These are phyloP conservation scores for Plasmodium vivax DNA, from an alignment of 169 alveolate genomes.

Conservation along the genomic window DNA sequence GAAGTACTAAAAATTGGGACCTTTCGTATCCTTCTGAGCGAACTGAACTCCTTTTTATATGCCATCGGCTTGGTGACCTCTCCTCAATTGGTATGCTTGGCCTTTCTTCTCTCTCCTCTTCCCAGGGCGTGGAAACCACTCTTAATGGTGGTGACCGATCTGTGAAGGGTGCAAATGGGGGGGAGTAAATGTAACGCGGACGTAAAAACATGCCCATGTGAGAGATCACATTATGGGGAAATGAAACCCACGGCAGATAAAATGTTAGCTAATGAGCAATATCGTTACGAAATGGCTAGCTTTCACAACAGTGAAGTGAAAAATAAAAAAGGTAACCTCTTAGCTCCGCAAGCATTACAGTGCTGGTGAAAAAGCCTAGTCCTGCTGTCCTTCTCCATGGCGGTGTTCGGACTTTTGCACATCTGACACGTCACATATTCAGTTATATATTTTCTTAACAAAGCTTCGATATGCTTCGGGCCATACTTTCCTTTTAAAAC, in stretches of 20 bases:
- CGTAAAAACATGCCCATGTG: background rate
- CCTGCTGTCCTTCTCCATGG: constrained; percentile 91
- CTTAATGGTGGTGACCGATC: constrained; percentile 94
- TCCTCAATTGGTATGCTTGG: constrained; percentile 83
- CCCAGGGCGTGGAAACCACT: constrained; percentile 95
- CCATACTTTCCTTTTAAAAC: constrained; percentile 94
- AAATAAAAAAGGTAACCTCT: constrained; percentile 67
- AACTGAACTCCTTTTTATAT: background rate
- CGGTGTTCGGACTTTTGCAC: constrained; percentile 94
- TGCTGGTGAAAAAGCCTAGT: constrained; percentile 92
- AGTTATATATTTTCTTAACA: constrained; percentile 92
- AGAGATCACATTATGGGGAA: background rate
- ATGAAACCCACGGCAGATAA: background rate
- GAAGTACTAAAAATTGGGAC: background rate
- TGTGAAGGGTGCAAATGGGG: constrained; percentile 14
- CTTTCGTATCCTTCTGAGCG: background rate
- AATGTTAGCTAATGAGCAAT: background rate
- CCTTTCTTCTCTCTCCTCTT: constrained; percentile 93
- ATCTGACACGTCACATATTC: constrained; percentile 95
- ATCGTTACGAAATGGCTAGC: background rate
- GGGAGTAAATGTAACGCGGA: background rate
- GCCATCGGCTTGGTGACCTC: background rate
- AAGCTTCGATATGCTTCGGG: constrained; percentile 93
- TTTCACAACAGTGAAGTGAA: background rate
- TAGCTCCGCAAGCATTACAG: constrained; percentile 96